Percentiles rank a stretch among this genome's conserved stretches.
Conservation (phyloP, 352 stramenopile species). For the Pythium aristosporum region DNA sequence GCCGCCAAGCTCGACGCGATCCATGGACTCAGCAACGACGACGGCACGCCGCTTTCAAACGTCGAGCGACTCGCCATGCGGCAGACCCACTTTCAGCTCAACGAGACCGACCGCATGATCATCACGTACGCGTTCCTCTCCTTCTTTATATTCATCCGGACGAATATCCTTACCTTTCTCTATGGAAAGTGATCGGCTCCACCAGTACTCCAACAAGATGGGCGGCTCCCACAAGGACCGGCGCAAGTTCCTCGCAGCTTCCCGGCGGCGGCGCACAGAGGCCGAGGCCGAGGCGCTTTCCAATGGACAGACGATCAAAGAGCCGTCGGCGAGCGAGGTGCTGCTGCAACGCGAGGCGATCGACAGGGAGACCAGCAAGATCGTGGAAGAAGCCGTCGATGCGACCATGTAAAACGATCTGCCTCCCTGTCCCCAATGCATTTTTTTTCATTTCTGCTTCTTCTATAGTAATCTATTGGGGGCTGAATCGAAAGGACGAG, state of each 20-base stretch:
- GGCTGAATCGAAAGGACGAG: conserved; percentile 23
- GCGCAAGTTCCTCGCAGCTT: conserved; percentile 67
- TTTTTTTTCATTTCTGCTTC: background rate
- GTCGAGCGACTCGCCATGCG: conserved; percentile 36
- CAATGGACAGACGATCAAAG: conserved; percentile 15
- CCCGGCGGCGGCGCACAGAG: conserved; percentile 32
- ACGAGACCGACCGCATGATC: conserved; percentile 49
- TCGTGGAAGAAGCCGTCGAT: conserved; percentile 43
- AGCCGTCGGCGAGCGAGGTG: conserved; percentile 10
- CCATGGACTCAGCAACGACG: conserved; percentile 50
- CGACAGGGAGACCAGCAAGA: conserved; percentile 35
- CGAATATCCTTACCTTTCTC: background rate
- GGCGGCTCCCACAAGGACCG: conserved; percentile 59
- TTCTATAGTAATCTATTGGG: background rate
- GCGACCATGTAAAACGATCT: conserved; percentile 38
- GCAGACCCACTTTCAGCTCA: conserved; percentile 71
- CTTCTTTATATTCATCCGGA: background rate
- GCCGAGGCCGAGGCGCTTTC: conserved; percentile 15
- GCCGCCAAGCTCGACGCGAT: conserved; percentile 68
- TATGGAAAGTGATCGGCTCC: conserved; percentile 54
- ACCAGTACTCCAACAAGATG: conserved; percentile 76
- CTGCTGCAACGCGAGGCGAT: background rate
- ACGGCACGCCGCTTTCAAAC: conserved; percentile 24
- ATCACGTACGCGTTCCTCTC: conserved; percentile 57
- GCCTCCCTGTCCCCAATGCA: too few species aligned